These are phyloP conservation scores for Axilococcus clingmanii DNA, from an alignment of 139 green algal genomes.

Conservation along the genomic window DNA sequence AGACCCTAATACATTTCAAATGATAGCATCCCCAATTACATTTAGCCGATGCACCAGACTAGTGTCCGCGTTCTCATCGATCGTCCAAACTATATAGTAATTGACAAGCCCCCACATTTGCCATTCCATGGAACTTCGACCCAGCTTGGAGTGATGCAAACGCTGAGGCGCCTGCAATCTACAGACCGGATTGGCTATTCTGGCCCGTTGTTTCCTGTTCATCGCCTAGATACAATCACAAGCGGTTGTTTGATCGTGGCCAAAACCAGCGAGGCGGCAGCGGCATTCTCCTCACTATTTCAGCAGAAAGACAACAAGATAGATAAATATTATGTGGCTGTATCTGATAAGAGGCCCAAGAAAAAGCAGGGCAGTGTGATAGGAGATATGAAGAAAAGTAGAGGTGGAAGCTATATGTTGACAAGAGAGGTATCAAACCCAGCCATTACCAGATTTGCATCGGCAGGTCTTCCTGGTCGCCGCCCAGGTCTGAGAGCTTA, in stretches of 20 bases:
- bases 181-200: too few relatives aligned
- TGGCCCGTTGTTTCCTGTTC: too few relatives aligned
- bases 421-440: constrained; percentile 1
- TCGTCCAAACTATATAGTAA: too few relatives aligned
- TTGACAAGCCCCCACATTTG: too few relatives aligned
- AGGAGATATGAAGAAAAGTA: constrained; percentile 16
- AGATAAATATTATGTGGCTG: constrained; percentile 29
- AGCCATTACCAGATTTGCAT: constrained; percentile 16
- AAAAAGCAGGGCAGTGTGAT: constrained; percentile 28
- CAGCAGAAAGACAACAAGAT: not conserved
- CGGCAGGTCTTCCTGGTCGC: not conserved
- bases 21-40: too few relatives aligned
- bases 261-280: constrained; percentile 7
- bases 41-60: too few relatives aligned
- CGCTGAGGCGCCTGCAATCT: too few relatives aligned
- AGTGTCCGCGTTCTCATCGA: too few relatives aligned
- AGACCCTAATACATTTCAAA: too few relatives aligned
- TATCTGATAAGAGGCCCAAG: constrained; percentile 13
- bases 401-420: constrained; percentile 27
- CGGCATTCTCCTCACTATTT: constrained; percentile 12
- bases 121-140: too few relatives aligned
- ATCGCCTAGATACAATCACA: constrained; percentile 23
- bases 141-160: too few relatives aligned
- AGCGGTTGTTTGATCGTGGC: constrained; percentile 19
- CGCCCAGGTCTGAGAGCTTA: constrained; percentile 7